phyloP scores from a whole-genome alignment of 495 filamentous ascomycete species.

The Beverwykella pulmonaria region DNA sequence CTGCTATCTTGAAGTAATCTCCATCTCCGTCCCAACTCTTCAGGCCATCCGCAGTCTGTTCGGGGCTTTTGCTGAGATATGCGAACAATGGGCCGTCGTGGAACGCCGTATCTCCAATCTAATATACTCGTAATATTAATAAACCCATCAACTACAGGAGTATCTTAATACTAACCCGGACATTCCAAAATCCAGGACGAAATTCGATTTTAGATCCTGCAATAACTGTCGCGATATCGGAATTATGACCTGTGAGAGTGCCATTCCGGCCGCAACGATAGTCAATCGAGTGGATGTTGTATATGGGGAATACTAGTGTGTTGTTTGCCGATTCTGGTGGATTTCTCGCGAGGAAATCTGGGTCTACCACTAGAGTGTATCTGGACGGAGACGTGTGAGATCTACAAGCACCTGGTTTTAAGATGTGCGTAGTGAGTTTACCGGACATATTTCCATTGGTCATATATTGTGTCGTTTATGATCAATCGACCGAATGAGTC shows the following conservation, averaged over 20 bases:
- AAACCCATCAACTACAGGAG: too few species aligned
- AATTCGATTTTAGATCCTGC: conserved; percentile 24
- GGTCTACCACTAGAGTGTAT: neutral
- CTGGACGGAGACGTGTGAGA: neutral
- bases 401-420: neutral
- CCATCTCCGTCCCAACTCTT: conserved; percentile 18
- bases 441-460: conserved; percentile 29
- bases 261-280: conserved; percentile 21
- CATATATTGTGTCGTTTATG: conserved; percentile 10
- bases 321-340: neutral
- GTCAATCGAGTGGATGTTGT: conserved; percentile 9
- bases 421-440: neutral
- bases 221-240: conserved; percentile 15
- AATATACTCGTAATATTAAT: neutral
- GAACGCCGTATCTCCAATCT: neutral
- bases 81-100: conserved; percentile 24
- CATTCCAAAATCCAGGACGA: neutral
- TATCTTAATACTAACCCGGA: neutral
- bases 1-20: conserved; percentile 26
- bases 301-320: conserved; percentile 2
- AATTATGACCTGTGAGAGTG: neutral
- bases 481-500: conserved; percentile 18
- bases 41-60: conserved; percentile 9
- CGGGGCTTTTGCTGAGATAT: conserved; percentile 16
- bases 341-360: neutral